phyloP scores from a whole-genome alignment of 2,329 filamentous ascomycete genomes.

The Gaeumannomyces tritici region DNA sequence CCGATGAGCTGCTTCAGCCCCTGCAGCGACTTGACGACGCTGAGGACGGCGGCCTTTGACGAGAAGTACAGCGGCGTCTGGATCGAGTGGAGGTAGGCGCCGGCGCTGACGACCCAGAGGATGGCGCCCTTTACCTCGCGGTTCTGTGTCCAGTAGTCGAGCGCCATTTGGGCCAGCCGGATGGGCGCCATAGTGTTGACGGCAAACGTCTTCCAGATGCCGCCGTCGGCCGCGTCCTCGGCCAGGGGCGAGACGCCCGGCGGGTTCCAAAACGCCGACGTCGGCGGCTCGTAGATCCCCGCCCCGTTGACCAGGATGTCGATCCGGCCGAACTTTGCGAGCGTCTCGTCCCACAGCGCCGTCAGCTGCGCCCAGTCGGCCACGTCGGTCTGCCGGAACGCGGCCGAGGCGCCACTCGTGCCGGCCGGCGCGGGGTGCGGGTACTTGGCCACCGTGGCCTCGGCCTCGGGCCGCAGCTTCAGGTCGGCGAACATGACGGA shows the following conservation, averaged over 20 bases:
- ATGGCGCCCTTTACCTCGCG: slow-evolving; percentile 14
- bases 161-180: slow-evolving; percentile 15
- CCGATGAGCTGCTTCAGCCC: slow-evolving; percentile 6
- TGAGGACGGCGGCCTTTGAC: slow-evolving; percentile 17
- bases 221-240: slow-evolving; percentile 12
- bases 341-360: slow-evolving; percentile 11
- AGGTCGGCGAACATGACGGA: slow-evolving; percentile 28
- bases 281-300: slow-evolving; percentile 15
- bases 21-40: slow-evolving; percentile 10
- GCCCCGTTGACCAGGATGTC: slow-evolving; percentile 12
- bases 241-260: slow-evolving; percentile 13
- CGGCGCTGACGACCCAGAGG: slow-evolving; percentile 17
- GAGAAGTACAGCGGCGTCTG: slow-evolving; percentile 20
- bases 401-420: slow-evolving; percentile 8
- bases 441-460: slow-evolving; percentile 17
- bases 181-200: slow-evolving; percentile 19
- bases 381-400: slow-evolving; percentile 27
- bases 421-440: slow-evolving; percentile 11
- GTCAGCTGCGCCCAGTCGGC: slow-evolving; percentile 23
- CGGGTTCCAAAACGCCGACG: slow-evolving; percentile 16
- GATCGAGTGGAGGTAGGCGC: slow-evolving; percentile 17
- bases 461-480: slow-evolving; percentile 22
- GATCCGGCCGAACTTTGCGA: slow-evolving; percentile 8
- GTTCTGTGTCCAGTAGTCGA: slow-evolving; percentile 19
- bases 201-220: slow-evolving; percentile 15